Conservation (phyloP, 2,329 filamentous ascomycete species). For the Escovopsis weberi region DNA sequence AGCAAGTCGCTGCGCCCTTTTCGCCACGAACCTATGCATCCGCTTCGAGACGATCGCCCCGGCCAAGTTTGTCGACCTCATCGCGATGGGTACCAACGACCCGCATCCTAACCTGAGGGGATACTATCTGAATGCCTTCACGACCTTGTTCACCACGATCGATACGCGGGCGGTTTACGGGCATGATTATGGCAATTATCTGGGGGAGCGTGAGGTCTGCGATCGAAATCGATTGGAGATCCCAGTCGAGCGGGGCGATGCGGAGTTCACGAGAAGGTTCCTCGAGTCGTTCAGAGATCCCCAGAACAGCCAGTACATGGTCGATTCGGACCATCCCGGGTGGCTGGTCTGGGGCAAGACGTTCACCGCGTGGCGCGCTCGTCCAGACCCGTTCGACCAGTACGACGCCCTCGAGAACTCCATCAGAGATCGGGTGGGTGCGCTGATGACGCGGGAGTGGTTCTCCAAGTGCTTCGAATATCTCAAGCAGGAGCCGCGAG, state of each 20-base stretch:
- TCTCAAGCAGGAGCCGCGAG: conserved; percentile 89
- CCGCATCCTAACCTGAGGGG: conserved; percentile 74
- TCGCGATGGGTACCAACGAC: conserved; percentile 72
- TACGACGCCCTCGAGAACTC: conserved; percentile 72
- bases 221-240: conserved; percentile 66
- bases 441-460: conserved; percentile 70
- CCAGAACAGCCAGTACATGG: conserved; percentile 58
- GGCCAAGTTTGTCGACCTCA: conserved; percentile 66
- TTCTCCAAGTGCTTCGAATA: conserved; percentile 79
- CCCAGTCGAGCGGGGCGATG: conserved; percentile 57
- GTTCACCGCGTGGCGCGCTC: conserved; percentile 65
- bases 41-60: conserved; percentile 84
- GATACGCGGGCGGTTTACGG: conserved; percentile 75
- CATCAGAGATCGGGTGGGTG: conserved; percentile 66
- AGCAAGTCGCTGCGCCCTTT: conserved; percentile 74
- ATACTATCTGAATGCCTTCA: conserved; percentile 69
- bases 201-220: conserved; percentile 59
- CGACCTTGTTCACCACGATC: conserved; percentile 63
- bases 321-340: conserved; percentile 83
- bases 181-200: conserved; percentile 77
- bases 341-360: conserved; percentile 93
- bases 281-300: conserved; percentile 64
- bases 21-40: conserved; percentile 79
- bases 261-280: conserved; percentile 65
- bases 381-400: conserved; percentile 48